A percentile compares a stretch with the other conserved stretches of the same genome.
These are phyloP conservation scores for Penicillium sp. DNA, from an alignment of 2,329 filamentous ascomycete species.

Conservation along the genomic window DNA sequence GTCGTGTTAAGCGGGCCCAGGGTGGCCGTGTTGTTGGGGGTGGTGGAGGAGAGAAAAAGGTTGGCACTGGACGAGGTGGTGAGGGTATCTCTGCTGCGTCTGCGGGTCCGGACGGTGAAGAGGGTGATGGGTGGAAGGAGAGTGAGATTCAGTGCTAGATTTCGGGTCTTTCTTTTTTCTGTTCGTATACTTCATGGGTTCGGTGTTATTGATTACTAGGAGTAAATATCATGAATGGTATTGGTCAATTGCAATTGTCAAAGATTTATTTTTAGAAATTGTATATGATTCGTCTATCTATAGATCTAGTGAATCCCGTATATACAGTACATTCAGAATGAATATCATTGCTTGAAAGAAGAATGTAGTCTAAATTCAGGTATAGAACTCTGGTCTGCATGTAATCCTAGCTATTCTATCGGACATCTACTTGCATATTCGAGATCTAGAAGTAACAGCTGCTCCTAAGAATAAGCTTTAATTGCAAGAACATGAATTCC, in stretches of 20 bases:
- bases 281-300: neutral
- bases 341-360: neutral
- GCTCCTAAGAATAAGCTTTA: neutral
- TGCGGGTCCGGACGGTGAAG: slow-evolving; percentile 48
- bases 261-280: slow-evolving; percentile 3
- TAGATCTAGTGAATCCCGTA: neutral
- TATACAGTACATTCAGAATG: neutral
- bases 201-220: neutral
- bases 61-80: slow-evolving; percentile 39
- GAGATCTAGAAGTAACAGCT: neutral
- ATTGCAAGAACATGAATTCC: slow-evolving; percentile 9
- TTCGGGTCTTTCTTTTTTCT: neutral
- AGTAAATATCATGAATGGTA: neutral
- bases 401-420: neutral
- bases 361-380: neutral
- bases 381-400: neutral
- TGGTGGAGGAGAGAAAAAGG: slow-evolving; percentile 20
- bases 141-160: slow-evolving; percentile 65
- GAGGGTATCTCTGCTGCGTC: slow-evolving; percentile 45
- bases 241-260: neutral
- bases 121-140: slow-evolving; percentile 64
- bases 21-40: slow-evolving; percentile 64
- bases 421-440: neutral
- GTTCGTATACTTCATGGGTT: neutral
- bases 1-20: slow-evolving; percentile 86